Evolutionary conservation across 306 rosid species (phyloP).

Genomic region (Trichosanthes truncata): DNA sequence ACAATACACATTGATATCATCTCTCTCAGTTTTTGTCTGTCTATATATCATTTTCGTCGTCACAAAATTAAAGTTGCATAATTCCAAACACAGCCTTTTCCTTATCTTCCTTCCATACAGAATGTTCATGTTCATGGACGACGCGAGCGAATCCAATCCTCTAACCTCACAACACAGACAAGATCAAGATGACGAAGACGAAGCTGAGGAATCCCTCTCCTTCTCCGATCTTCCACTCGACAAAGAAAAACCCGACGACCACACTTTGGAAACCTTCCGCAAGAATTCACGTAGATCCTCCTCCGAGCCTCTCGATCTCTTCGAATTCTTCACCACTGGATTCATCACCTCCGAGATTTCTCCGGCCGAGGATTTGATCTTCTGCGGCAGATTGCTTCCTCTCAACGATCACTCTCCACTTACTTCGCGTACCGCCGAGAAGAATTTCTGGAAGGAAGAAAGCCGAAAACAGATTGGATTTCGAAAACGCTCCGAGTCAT

Average conservation of each 20-base stretch:
- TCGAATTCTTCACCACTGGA: constrained; percentile 36
- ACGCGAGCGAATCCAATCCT: neutral
- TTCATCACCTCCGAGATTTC: constrained; percentile 34
- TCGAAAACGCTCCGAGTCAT: constrained; percentile 39
- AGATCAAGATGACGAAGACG: constrained; percentile 2
- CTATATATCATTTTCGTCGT: constrained; percentile 5
- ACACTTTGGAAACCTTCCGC: neutral
- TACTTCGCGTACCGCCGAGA: neutral
- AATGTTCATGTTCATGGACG: neutral
- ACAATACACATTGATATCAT: too few species aligned
- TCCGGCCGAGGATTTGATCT: constrained; percentile 57
- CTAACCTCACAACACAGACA: neutral
- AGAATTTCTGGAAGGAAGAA: neutral
- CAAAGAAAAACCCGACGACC: constrained; percentile 10
- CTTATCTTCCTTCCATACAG: neutral
- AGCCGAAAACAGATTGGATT: neutral
- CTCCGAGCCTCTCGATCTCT: constrained; percentile 25
- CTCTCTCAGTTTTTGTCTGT: neutral
- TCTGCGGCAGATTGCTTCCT: constrained; percentile 47
- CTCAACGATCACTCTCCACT: constrained; percentile 12
- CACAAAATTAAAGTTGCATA: neutral
- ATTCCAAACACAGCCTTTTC: neutral
- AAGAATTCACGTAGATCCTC: constrained; percentile 15
- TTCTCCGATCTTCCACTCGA: constrained; percentile 46
- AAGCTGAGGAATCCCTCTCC: constrained; percentile 41